These are phyloP conservation scores for Penicillium canariense DNA, from an alignment of 495 filamentous ascomycete genomes.

Conservation along the genomic window DNA sequence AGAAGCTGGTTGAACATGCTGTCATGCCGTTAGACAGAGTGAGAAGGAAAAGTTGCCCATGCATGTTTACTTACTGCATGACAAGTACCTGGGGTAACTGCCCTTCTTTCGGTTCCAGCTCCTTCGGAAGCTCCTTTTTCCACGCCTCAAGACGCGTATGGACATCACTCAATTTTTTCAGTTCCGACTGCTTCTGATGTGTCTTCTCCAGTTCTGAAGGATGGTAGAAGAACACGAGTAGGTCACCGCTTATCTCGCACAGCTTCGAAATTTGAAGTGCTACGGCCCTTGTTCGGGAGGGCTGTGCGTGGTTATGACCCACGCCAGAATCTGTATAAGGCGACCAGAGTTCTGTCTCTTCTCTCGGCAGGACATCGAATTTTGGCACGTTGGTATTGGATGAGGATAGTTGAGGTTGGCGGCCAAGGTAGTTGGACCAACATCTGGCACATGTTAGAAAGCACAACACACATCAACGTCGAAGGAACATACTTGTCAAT, in stretches of 20 bases:
- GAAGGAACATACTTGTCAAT: constrained; percentile 74
- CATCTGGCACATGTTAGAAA: constrained; percentile 51
- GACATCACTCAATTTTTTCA: constrained; percentile 90
- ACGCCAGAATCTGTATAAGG: constrained; percentile 86
- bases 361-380: constrained; percentile 84
- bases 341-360: constrained; percentile 82
- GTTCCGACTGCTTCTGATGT: constrained; percentile 68
- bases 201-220: constrained; percentile 61
- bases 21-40: constrained; percentile 27
- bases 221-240: constrained; percentile 89
- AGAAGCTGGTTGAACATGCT: constrained; percentile 98
- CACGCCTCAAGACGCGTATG: constrained; percentile 89
- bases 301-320: constrained; percentile 65
- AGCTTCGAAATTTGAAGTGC: constrained; percentile 78
- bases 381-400: constrained; percentile 79
- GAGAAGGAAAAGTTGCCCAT: background rate
- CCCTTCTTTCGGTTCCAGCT: constrained; percentile 87
- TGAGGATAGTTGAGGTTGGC: constrained; percentile 80
- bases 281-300: constrained; percentile 78
- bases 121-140: constrained; percentile 80
- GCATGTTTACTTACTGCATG: constrained; percentile 74
- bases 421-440: constrained; percentile 97
- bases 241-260: constrained; percentile 90
- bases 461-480: too few relatives aligned
- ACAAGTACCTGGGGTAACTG: constrained; percentile 83